A percentile compares a stretch with the other conserved stretches of the same genome.
These are phyloP conservation scores for Sedum album DNA, from an alignment of 164 flowering plant genomes.

Conservation along the genomic window DNA sequence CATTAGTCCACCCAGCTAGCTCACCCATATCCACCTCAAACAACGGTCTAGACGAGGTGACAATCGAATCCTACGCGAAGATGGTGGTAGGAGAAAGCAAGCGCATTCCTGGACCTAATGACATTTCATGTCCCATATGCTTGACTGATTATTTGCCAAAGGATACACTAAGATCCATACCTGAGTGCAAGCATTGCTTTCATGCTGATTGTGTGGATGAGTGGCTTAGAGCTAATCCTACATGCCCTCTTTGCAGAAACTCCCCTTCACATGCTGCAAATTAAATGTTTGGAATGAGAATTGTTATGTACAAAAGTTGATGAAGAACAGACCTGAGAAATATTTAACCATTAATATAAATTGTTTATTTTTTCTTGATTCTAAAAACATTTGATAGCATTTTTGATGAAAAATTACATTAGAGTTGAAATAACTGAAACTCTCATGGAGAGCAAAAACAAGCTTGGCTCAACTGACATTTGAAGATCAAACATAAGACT, in stretches of 20 bases:
- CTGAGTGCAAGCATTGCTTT: slow-evolving; percentile 41
- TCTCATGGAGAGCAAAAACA: slow-evolving; percentile 4
- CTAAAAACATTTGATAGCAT: too few relatives aligned
- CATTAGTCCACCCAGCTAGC: slow-evolving; percentile 16
- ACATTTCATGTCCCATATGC: slow-evolving; percentile 37
- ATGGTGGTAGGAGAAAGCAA: slow-evolving; percentile 48
- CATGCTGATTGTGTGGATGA: slow-evolving; percentile 46
- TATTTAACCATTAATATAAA: too few relatives aligned
- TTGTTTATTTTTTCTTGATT: too few relatives aligned
- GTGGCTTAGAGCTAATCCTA: slow-evolving; percentile 29
- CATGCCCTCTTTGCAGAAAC: slow-evolving; percentile 41
- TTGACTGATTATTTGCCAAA: slow-evolving; percentile 28
- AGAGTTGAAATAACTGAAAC: slow-evolving; percentile 1
- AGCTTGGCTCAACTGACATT: not conserved
- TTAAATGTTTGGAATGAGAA: not conserved
- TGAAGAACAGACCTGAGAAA: too few relatives aligned
- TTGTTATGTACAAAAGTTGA: not conserved
- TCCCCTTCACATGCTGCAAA: slow-evolving; percentile 18
- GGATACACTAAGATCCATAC: slow-evolving; percentile 35
- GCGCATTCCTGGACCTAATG: slow-evolving; percentile 34
- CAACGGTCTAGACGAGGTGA: slow-evolving; percentile 47
- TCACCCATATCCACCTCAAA: not conserved
- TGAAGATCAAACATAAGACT: not conserved
- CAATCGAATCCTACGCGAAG: slow-evolving; percentile 55
- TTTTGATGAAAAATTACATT: too few relatives aligned